Base-by-base conservation (phyloP, 139 green algal genomes). In the Pleodorina starrii region DNA sequence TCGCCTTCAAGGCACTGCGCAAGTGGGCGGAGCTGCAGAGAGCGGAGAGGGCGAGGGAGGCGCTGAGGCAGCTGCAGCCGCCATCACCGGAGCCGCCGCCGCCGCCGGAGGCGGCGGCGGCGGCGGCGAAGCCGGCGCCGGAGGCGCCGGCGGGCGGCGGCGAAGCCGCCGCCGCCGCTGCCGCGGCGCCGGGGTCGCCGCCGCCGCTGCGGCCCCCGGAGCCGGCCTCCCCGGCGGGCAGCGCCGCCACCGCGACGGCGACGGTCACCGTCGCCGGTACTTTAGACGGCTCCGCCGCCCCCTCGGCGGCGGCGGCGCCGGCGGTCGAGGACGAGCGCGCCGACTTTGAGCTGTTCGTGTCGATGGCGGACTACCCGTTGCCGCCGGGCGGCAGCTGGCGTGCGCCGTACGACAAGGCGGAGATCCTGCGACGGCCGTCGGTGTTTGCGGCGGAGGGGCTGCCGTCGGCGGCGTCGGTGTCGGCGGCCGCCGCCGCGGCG, bases 1-100 rank as follows among this genome's bases (percentile, higher is more conserved):
- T 90, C 59, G 73, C 68, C 27, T 89, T 89, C 83, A 90, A 91
- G 81, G 83, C 54, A 75, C 51, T 85, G 43, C 59, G 54, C 69
- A 74, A 88, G 69, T 80, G 57, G 87, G 38, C 79, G 43, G 82
- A 72, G 25, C 59, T 59, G 38, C 80, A 91, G 50, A 43, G 72
- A 36, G 2, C 27, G 43, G 84, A 40, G 44, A 79, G 51, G 9
- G 46, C 69, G n/a, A 42, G 17, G 68, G 12, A 75, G 78, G 57
- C 54, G 50, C 35, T 82, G 35, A 29, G 42, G 66, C 17, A 48
- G 36, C 25, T 66, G 42, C 46, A 32, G 23, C 23, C 12, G 27
- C 63, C 54, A 36, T n/a, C 46, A 38, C 40, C 73, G 1, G 10
- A 46, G 32, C 69, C 35, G 36, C 12, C 38, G 71, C 19, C 71